Base-by-base conservation (phyloP, 768 basidiomycete species). In the Tulasnella calospora region DNA sequence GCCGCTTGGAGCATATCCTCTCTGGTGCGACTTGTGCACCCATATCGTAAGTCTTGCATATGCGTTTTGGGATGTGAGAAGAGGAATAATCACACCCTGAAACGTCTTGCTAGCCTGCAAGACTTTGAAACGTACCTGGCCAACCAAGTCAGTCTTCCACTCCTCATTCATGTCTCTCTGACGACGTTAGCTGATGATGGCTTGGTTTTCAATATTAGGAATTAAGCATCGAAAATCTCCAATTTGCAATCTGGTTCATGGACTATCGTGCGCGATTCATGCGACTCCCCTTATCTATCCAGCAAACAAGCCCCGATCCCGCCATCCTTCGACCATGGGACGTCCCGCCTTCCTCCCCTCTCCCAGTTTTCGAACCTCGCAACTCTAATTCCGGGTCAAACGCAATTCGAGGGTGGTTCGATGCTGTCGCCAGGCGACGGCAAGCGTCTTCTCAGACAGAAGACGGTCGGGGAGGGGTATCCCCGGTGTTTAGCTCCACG, bases 1-100 rank as follows among this genome's bases (percentile, higher is more conserved):
- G 81, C 78, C 80, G 80, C 21, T 79, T 82, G 77, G 86, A 84
- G 46, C 80, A 84, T 73, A 80, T 87, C 71, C 81, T 87, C 6
- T 81, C 86, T 41, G 86, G 86, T 7, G 83, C 85, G 47, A 86
- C 86, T 19, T 86, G 86, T 80, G 73, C 83, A 69, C 86, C 86
- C 17, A 85, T 86, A 79, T 83, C 85, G 84, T 85, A 77, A 23
- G 78, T 80, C 30, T 79, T 51, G 30, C 74, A 61, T 40, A 46
- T n/a, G 15, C 44, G 2, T 35, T 12, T 44, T 12, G 41, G 8
- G 21, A 21, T 12, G 5, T 21, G 1, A 17, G 33, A 41, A 2
- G 13, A 15, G 10, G n/a, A 27, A 7, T 12, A 17, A 72, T 13
- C 71, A 38, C 17, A 44, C 23, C 8, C 23, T 72, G 35, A 13